phyloP scores from a whole-genome alignment of 2,329 filamentous ascomycete genomes.

The Fonsecaea erecta region DNA sequence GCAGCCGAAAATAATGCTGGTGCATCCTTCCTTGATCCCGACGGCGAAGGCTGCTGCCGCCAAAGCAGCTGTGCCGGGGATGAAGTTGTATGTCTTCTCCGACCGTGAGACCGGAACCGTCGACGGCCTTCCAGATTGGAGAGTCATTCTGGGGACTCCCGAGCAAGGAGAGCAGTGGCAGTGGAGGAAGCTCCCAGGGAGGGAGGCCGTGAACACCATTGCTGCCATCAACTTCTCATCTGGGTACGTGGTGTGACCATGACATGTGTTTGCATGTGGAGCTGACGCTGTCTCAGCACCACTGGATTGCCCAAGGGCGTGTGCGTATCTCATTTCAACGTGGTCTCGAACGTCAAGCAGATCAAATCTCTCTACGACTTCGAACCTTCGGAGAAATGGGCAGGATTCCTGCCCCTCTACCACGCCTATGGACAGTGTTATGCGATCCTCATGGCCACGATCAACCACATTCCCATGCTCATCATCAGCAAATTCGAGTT shows the following conservation, averaged over 20 bases:
- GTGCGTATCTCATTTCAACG: conserved; percentile 53
- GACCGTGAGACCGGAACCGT: conserved; percentile 38
- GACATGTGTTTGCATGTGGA: not conserved
- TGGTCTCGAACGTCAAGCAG: conserved; percentile 66
- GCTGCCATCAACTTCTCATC: conserved; percentile 43
- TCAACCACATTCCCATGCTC: conserved; percentile 67
- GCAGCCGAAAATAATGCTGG: conserved; percentile 49
- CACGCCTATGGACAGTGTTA: conserved; percentile 66
- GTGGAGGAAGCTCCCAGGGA: conserved; percentile 39
- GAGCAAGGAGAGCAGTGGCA: conserved; percentile 6
- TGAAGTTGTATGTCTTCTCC: conserved; percentile 61
- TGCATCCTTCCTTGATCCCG: conserved; percentile 44
- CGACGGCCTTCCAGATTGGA: conserved; percentile 25
- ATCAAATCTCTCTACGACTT: conserved; percentile 54
- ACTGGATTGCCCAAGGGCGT: conserved; percentile 42
- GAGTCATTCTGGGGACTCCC: conserved; percentile 1
- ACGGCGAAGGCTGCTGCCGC: conserved; percentile 60
- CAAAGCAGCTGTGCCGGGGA: conserved; percentile 57
- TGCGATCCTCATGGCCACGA: conserved; percentile 63
- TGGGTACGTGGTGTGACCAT: conserved; percentile 34
- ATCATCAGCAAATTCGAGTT: conserved; percentile 69
- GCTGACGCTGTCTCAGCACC: conserved; percentile 37
- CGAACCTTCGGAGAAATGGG: conserved; percentile 54
- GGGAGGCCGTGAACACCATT: conserved; percentile 55
- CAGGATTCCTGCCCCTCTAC: conserved; percentile 65